phyloP scores from a whole-genome alignment of 139 green algal species.

The Trebouxia sp. region DNA sequence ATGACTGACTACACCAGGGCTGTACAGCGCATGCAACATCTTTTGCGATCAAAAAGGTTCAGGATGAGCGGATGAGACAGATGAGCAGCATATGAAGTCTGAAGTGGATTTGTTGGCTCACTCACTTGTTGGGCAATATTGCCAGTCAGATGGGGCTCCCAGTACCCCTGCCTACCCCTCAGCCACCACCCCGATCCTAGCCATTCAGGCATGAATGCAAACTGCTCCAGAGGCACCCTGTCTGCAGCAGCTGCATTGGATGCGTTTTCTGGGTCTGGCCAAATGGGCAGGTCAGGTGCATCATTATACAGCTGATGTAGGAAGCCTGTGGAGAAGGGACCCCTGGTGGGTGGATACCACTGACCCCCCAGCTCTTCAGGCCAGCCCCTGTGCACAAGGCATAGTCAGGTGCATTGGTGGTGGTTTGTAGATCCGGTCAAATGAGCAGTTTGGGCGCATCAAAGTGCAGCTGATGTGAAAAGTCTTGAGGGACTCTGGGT shows the following conservation, averaged over 20 bases:
- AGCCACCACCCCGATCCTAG: background rate
- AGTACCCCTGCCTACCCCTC: background rate
- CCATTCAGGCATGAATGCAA: conserved; percentile 17
- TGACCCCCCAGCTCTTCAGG: conserved; percentile 10
- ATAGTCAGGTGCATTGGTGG: too few relatives aligned
- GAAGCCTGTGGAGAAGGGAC: background rate
- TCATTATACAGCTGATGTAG: background rate
- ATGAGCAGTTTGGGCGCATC: too few relatives aligned
- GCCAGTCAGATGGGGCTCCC: conserved; percentile 3
- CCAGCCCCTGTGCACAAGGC: background rate
- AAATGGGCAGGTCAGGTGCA: background rate
- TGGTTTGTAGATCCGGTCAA: too few relatives aligned
- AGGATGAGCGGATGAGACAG: background rate
- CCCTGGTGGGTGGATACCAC: background rate
- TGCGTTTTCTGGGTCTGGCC: background rate
- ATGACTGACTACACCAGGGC: too few relatives aligned
- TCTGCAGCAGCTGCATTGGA: conserved; percentile 17
- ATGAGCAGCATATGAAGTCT: background rate
- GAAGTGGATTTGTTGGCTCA: background rate
- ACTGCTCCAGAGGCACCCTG: background rate
- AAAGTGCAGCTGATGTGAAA: too few relatives aligned
- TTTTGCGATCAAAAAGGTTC: too few relatives aligned
- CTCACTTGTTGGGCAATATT: conserved; percentile 17
- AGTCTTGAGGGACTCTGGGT: too few relatives aligned
- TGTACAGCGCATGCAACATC: too few relatives aligned